Evolutionary conservation across 2,329 filamentous ascomycete genomes (phyloP).

Genomic region (Zymoseptoria ardabiliae): DNA sequence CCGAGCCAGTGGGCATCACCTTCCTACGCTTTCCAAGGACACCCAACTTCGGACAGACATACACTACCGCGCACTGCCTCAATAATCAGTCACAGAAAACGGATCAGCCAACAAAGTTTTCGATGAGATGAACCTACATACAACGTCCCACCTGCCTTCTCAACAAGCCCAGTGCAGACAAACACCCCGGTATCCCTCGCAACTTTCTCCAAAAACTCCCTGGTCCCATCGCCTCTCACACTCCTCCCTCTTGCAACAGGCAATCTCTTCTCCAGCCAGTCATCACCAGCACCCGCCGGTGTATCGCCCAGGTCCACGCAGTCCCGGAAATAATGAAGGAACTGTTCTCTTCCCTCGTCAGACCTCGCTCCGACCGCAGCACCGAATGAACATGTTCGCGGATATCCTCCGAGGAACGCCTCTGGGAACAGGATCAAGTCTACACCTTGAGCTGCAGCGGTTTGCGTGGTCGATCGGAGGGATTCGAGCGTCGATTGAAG

Average conservation of each 20-base stretch:
- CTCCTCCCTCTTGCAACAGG: slow-evolving; percentile 42
- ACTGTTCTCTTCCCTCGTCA: slow-evolving; percentile 69
- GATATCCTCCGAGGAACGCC: slow-evolving; percentile 87
- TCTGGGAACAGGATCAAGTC: slow-evolving; percentile 83
- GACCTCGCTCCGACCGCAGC: slow-evolving; percentile 63
- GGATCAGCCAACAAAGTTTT: neutral
- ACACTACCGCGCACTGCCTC: slow-evolving; percentile 60
- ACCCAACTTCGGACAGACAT: slow-evolving; percentile 68
- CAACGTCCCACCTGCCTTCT: slow-evolving; percentile 70
- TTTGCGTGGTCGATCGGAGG: slow-evolving; percentile 55
- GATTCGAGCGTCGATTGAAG: slow-evolving; percentile 56
- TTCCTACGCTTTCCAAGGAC: slow-evolving; percentile 80
- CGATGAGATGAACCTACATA: slow-evolving; percentile 40
- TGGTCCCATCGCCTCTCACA: slow-evolving; percentile 62
- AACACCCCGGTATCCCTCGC: slow-evolving; percentile 74
- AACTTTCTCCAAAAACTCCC: slow-evolving; percentile 71
- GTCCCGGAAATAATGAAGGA: slow-evolving; percentile 66
- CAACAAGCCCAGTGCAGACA: slow-evolving; percentile 70
- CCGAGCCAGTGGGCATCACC: slow-evolving; percentile 82
- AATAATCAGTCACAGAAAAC: neutral
- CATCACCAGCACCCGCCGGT: slow-evolving; percentile 58
- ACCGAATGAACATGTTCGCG: slow-evolving; percentile 72
- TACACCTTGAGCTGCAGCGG: slow-evolving; percentile 53
- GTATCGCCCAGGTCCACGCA: slow-evolving; percentile 82
- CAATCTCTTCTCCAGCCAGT: slow-evolving; percentile 61